phyloP scores from a whole-genome alignment of 495 filamentous ascomycete genomes.

The Filosporella fistucella region DNA sequence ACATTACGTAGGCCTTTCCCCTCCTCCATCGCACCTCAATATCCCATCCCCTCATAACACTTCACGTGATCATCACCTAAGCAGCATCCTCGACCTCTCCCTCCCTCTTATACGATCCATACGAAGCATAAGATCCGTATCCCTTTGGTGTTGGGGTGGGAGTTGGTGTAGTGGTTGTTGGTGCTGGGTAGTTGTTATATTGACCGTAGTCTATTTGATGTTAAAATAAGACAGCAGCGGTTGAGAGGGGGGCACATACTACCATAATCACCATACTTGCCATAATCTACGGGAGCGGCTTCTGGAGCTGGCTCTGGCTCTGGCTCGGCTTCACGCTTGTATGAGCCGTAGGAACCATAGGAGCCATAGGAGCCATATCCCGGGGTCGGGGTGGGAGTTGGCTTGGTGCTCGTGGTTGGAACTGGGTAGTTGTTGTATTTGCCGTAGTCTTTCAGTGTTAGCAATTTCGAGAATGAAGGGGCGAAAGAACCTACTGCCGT shows the following conservation, averaged over 20 bases:
- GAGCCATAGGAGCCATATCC: conserved; percentile 2
- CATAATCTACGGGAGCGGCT: conserved; percentile 8
- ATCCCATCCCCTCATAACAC: not conserved
- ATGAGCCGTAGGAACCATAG: conserved; percentile 1
- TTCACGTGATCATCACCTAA: not conserved
- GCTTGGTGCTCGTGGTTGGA: not conserved
- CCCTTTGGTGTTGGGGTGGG: not conserved
- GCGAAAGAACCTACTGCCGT: not conserved
- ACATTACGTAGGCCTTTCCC: not conserved
- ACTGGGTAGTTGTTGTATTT: conserved; percentile 12
- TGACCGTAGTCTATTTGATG: conserved; percentile 2
- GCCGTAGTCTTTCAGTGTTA: conserved; percentile 5
- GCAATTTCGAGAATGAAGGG: not conserved
- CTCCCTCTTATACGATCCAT: conserved; percentile 8
- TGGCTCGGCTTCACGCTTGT: not conserved
- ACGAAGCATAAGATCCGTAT: conserved; percentile 9
- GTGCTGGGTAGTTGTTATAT: conserved; percentile 14
- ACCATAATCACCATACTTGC: conserved; percentile 6
- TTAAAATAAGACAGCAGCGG: not conserved
- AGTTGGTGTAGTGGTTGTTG: not conserved
- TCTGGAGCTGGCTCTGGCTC: conserved; percentile 5
- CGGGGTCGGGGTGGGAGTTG: not conserved
- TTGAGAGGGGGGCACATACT: too few species aligned
- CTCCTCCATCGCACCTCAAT: not conserved
- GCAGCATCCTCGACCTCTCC: not conserved